Base-by-base conservation (phyloP, 75 land plant genomes). In the Isoetes taiwanensis region DNA sequence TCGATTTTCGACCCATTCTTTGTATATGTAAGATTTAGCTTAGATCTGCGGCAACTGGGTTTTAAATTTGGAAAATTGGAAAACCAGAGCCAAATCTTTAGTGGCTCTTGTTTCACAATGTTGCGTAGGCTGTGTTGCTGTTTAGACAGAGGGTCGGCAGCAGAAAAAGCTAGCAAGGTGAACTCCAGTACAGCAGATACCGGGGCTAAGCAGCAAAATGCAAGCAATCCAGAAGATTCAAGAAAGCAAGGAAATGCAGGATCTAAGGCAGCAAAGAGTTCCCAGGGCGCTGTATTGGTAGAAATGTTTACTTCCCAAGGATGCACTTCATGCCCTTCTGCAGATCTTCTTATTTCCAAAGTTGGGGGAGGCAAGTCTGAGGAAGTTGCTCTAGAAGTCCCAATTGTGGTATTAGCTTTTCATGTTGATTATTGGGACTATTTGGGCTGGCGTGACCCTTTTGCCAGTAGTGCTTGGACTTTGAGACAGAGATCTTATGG, bases 381-480 rank as follows among this genome's bases (percentile, higher is more conserved):
- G 10, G 57, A 39, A 0, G 23, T 40, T 31, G 38, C 41, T 28
- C 20, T 41, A 27, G 64, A 65, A 4, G 43, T 57, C 50, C 79
- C 83, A 19, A 76, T 89, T 19, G 52, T 79, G 12, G 59, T 81
- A 40, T 60, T 90, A 63, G 78, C 79, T 0, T 82, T 59, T 53
- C 96, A 90, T 40, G 91, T 90, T 8, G 96, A 90, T 30, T 85
- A 79, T 37, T 90, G 96, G 96, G 93, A 90, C 30, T 78, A 85
- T 32, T 58, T 76, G 43, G 96, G 96, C 1, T 90, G 96, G 96
- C 77, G 77, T 57, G 96, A 86, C 57, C 86, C 81, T 4, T 90
- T 77, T 46, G 91, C 78, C 1, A 75, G 73, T 17, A 75, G 79
- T 62, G 57, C 71, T 6, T 85, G 91, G 96, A 90, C 93, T 16